Base-by-base conservation (phyloP, 768 basidiomycete genomes). In the Udeniomyces megalosporus region DNA sequence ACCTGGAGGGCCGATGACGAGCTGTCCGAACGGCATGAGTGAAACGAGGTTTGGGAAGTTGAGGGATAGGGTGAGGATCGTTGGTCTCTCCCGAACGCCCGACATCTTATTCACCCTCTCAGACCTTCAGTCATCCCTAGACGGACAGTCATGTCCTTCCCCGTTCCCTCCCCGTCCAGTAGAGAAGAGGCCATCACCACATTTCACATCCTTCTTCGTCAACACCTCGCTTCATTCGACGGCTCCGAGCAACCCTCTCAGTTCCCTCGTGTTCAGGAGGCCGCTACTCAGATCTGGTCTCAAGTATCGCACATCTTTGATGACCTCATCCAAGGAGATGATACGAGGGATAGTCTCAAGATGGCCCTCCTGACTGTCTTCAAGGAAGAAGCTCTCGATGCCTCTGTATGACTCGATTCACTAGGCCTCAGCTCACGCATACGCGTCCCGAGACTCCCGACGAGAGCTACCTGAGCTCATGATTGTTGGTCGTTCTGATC, bases 1-100 rank as follows among this genome's bases (percentile, higher is more conserved):
- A 65, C 63, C 63, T 55, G 63, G 63, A 1, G 75, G 75, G 29
- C 76, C 76, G 54, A 73, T 75, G 42, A 76, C 73, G 6, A 74
- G 62, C 62, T 73, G 71, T 2, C 72, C 74, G 59, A 73, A 75
- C 1, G 65, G 61, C 60, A 62, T 58, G 48, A 15, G n/a, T n/a
- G n/a, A n/a, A n/a, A n/a, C n/a, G n/a, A n/a, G n/a, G n/a, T n/a
- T n/a, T n/a, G n/a, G n/a, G n/a, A n/a, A n/a, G n/a, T n/a, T n/a
- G n/a, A n/a, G n/a, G n/a, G n/a, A n/a, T n/a, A n/a, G n/a, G n/a
- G n/a, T n/a, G n/a, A n/a, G n/a, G n/a, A n/a, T n/a, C n/a, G n/a
- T n/a, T n/a, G n/a, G n/a, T n/a, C n/a, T n/a, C n/a, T n/a, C n/a
- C n/a, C n/a, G n/a, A n/a, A n/a, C n/a, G n/a, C n/a, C n/a, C n/a